Evolutionary conservation across 2,329 filamentous ascomycete species (phyloP).

Genomic region (Rhexocercosporidium sp.): DNA sequence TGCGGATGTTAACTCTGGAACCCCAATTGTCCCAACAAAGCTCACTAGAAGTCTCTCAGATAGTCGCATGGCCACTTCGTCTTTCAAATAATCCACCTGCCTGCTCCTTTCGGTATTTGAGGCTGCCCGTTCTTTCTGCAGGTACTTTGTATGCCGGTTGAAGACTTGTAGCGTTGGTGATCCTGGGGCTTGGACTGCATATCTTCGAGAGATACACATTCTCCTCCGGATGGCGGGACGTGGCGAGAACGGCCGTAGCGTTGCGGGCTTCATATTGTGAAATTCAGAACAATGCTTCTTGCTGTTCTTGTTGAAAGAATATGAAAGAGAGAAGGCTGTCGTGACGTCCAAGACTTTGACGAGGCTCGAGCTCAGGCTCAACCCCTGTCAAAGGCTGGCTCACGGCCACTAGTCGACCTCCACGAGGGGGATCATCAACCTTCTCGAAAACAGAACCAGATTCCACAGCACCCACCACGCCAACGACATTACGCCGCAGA

Average conservation of each 20-base stretch:
- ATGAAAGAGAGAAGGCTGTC: constrained; percentile 25
- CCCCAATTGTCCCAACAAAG: constrained; percentile 18
- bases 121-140: constrained; percentile 89
- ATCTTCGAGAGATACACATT: constrained; percentile 54
- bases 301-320: constrained; percentile 4
- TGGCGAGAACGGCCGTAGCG: constrained; percentile 33
- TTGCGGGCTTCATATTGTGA: constrained; percentile 36
- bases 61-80: constrained; percentile 85
- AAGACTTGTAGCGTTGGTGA: constrained; percentile 87
- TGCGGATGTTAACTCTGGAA: constrained; percentile 44
- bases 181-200: constrained; percentile 80
- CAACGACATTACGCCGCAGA: constrained; percentile 18
- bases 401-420: constrained; percentile 19
- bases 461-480: constrained; percentile 10
- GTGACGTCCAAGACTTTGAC: constrained; percentile 28
- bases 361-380: constrained; percentile 20
- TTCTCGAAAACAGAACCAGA: background rate
- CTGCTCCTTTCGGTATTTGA: constrained; percentile 72
- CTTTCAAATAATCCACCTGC: constrained; percentile 88
- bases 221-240: constrained; percentile 27
- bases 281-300: background rate
- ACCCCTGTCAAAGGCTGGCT: constrained; percentile 22
- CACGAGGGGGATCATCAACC: constrained; percentile 18
- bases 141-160: constrained; percentile 83
- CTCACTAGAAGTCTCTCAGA: constrained; percentile 82